A percentile compares a stretch with the other conserved stretches of the same genome.
Evolutionary conservation across 2,329 filamentous ascomycete genomes (phyloP).

Genomic region (Ceratocystis cubensis): DNA sequence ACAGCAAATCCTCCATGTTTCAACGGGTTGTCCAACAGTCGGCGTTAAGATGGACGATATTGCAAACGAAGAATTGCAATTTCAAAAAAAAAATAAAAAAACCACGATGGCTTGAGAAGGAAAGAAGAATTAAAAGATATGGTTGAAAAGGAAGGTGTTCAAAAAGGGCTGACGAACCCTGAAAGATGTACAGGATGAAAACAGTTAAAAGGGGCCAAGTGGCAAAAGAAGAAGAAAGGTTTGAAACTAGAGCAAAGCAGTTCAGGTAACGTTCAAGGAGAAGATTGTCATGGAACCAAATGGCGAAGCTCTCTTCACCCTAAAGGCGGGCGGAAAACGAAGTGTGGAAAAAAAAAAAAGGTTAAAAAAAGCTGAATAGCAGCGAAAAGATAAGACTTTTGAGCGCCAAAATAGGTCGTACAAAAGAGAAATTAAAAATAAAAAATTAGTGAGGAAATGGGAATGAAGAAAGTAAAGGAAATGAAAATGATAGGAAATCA

Average conservation of each 20-base stretch:
- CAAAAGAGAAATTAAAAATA: not conserved
- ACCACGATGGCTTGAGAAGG: not conserved
- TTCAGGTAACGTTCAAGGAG: not conserved
- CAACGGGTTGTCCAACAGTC: constrained; percentile 28
- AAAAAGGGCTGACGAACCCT: constrained; percentile 5
- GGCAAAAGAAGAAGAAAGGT: not conserved
- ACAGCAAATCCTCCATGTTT: constrained; percentile 22
- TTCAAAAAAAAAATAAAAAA: constrained; percentile 14
- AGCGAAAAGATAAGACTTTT: not conserved
- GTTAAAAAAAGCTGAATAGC: not conserved
- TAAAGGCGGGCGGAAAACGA: constrained; percentile 11
- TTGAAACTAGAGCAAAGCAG: constrained; percentile 7
- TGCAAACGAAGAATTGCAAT: constrained; percentile 20
- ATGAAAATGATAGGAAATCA: not conserved
- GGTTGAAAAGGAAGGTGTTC: constrained; percentile 10
- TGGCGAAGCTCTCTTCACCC: constrained; percentile 13
- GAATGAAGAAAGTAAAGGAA: not conserved
- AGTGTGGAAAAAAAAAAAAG: not conserved
- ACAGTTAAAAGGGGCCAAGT: not conserved
- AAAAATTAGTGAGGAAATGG: not conserved
- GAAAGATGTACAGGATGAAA: not conserved
- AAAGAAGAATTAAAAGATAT: not conserved
- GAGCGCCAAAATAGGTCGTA: not conserved
- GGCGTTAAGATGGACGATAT: constrained; percentile 29
- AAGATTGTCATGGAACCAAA: not conserved